A percentile compares a stretch with the other conserved stretches of the same genome.
Evolutionary conservation across 2,329 filamentous ascomycete genomes (phyloP).

Genomic region (Botrytis porri): DNA sequence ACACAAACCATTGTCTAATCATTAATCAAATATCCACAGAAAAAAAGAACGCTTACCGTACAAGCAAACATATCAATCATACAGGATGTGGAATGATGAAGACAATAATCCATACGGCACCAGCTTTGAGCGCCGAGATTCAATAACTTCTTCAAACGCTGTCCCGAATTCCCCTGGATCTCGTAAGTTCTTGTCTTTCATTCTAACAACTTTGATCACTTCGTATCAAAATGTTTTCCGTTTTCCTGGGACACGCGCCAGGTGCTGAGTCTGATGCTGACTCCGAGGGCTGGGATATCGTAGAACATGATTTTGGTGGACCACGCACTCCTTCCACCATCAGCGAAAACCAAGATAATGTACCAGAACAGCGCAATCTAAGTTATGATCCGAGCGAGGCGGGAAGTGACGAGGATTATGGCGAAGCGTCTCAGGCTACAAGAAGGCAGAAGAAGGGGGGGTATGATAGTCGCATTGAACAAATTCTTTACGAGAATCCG

Average conservation of each 20-base stretch:
- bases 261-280: constrained; percentile 41
- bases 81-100: constrained; percentile 96
- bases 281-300: constrained; percentile 42
- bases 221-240: constrained; percentile 38
- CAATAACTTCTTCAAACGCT: constrained; percentile 64
- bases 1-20: background rate
- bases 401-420: constrained; percentile 51
- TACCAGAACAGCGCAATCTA: constrained; percentile 25
- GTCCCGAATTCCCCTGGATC: constrained; percentile 60
- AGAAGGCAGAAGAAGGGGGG: constrained; percentile 74
- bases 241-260: constrained; percentile 38
- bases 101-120: constrained; percentile 95
- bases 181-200: constrained; percentile 47
- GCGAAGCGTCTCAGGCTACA: constrained; percentile 42
- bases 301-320: constrained; percentile 53
- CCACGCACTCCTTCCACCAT: constrained; percentile 55
- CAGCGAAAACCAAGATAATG: constrained; percentile 54
- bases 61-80: constrained; percentile 55
- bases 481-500: constrained; percentile 94
- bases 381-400: constrained; percentile 42
- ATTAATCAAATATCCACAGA: background rate
- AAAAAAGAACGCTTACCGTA: constrained; percentile 23
- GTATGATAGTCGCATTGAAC: constrained; percentile 94
- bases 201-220: constrained; percentile 16
- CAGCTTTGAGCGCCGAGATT: constrained; percentile 85